phyloP scores from a whole-genome alignment of 208 protist genomes.

The Wallacemonas sp. region DNA sequence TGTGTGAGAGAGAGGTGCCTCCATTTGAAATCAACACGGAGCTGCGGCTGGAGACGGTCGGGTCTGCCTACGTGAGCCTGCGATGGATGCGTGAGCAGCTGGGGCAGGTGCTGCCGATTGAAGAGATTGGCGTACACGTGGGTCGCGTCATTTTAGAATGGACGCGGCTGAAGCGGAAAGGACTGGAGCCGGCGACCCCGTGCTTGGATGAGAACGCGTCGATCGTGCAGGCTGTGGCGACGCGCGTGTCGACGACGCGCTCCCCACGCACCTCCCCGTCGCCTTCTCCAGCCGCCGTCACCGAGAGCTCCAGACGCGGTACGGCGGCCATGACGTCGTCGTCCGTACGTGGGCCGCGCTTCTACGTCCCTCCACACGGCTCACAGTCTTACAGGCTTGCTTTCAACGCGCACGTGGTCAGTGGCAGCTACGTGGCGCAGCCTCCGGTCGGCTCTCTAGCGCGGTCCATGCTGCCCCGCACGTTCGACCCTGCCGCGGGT shows the following conservation, averaged over 20 bases:
- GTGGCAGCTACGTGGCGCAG: conserved; percentile 10
- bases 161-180: conserved; percentile 28
- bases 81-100: conserved; percentile 62
- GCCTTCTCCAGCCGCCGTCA: not conserved
- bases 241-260: not conserved
- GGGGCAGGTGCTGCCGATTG: conserved; percentile 38
- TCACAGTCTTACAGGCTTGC: not conserved
- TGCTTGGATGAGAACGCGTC: conserved; percentile 13
- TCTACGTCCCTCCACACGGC: conserved; percentile 11
- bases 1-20: conserved; percentile 21
- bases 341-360: not conserved
- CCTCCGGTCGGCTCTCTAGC: conserved; percentile 7
- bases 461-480: not conserved
- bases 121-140: conserved; percentile 63
- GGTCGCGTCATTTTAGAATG: conserved; percentile 46
- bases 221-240: not conserved
- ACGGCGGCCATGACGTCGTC: not conserved
- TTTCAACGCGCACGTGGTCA: not conserved
- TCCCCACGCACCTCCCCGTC: conserved; percentile 1
- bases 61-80: conserved; percentile 40
- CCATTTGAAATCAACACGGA: conserved; percentile 57
- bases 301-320: too few relatives aligned
- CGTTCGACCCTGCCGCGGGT: not conserved
- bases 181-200: conserved; percentile 17
- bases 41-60: conserved; percentile 58